These are phyloP conservation scores for Myochromella boudieri DNA, from an alignment of 768 basidiomycete species.

Conservation along the genomic window DNA sequence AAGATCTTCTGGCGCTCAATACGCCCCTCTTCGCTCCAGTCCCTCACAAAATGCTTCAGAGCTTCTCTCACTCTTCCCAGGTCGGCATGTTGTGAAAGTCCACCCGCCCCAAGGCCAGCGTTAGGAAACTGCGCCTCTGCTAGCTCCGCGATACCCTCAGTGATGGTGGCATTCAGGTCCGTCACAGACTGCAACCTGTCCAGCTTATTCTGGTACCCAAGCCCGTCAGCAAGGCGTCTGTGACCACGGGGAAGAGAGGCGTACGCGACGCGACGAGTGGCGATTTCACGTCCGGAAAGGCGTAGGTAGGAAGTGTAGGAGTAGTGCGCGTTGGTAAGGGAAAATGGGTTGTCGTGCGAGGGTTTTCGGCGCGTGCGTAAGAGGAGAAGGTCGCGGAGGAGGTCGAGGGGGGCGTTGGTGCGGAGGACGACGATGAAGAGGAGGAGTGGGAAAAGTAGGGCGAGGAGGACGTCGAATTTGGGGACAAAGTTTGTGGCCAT, in stretches of 20 bases:
- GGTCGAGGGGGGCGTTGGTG: conserved; percentile 14
- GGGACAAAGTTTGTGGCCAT: conserved; percentile 6
- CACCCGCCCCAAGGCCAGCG: conserved; percentile 8
- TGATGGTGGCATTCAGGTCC: conserved; percentile 34
- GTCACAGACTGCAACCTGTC: conserved; percentile 41
- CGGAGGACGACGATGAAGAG: conserved; percentile 31
- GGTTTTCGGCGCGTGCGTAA: conserved; percentile 18
- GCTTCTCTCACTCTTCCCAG: conserved; percentile 54
- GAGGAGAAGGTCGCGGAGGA: conserved; percentile 27
- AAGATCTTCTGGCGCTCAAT: conserved; percentile 57
- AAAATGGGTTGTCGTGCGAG: conserved; percentile 38
- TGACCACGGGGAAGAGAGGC: conserved; percentile 40
- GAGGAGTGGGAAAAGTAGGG: conserved; percentile 37
- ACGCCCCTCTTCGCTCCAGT: conserved; percentile 64
- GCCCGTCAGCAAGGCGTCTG: conserved; percentile 47
- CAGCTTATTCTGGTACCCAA: conserved; percentile 58
- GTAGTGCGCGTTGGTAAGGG: conserved; percentile 40
- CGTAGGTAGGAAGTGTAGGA: conserved; percentile 44
- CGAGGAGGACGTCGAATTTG: conserved; percentile 37
- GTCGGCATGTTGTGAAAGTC: conserved; percentile 36
- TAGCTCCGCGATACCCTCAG: conserved; percentile 39
- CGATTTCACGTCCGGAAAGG: conserved; percentile 41
- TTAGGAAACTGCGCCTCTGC: conserved; percentile 30
- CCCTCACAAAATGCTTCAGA: conserved; percentile 68
- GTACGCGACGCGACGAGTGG: conserved; percentile 43